Base-by-base conservation (phyloP, 2,329 filamentous ascomycete species). In the Exophiala sp. region DNA sequence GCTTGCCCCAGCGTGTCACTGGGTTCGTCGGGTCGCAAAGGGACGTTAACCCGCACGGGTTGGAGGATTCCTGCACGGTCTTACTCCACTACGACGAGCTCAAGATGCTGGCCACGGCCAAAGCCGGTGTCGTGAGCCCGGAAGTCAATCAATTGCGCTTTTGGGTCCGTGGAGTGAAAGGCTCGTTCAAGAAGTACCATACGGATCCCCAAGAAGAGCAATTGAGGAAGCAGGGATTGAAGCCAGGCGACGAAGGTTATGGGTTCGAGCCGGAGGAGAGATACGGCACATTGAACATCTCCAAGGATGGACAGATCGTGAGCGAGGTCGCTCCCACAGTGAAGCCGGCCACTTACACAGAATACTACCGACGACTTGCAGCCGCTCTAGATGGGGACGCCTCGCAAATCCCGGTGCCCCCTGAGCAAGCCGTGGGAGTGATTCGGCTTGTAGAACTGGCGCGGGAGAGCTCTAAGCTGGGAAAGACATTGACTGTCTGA, bases 171-270 rank as follows among this genome's bases (percentile, higher is more conserved):
- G 87, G 87, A 18, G 79, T 79, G 14, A 81, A 83, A 67, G 87
- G 85, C 1, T 85, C 79, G 62, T 91, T 83, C 68, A 83, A 79
- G 71, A 91, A 90, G 74, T 77, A 67, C 64, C 69, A 77, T 46
- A 73, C 91, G 1, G 87, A 93, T 64, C 71, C 80, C 1, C 86
- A 91, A 67, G 87, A 93, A 69, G 79, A 82, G 48, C 84, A 88
- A 65, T 75, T 90, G 46, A 50, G 51, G 41, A 79, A 79, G 65
- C 73, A 70, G 1, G 86, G 86, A 7, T 66, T 78, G 58, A 76
- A 73, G 64, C 80, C 81, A 5, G 74, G 75, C 0, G 81, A 86
- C 48, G 64, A 73, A 2, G 76, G 70, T 2, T 90, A 87, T 62
- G 87, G 83, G 1, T 65, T 77, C 32, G 86, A 90, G 61, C 71